Base-by-base conservation (phyloP, 2,329 filamentous ascomycete species). In the Ilyonectria destructans region DNA sequence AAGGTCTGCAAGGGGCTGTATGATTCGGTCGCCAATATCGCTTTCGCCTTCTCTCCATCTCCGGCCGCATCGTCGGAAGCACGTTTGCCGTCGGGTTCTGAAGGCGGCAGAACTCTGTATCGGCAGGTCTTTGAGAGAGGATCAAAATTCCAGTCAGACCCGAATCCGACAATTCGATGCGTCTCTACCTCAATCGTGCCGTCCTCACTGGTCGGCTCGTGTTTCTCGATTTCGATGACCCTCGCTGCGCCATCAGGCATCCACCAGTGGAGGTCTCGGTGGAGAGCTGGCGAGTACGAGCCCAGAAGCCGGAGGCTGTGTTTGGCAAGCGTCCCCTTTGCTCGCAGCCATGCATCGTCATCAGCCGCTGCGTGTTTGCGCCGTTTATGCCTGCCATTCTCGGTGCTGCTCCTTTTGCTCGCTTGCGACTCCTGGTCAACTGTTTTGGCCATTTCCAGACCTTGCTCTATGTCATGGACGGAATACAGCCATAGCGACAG, bases 401-500 rank as follows among this genome's bases (percentile, higher is more conserved):
- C 10, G 13, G 6, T 48, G 45, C 45, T 10, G 15, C 29, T 21
- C n/a, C n/a, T 48, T 12, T 48, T 8, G 29, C 9, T 31, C 29
- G 29, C 19, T 17, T 23, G 2, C 33, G 23, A 8, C 12, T 55
- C 35, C 23, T 31, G n/a, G 17, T 48, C 29, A n/a, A 40, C 15
- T 10, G 8, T 33, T 2, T 12, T 23, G 21, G 35, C 35, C 5
- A 7, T 10, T 37, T 13, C 35, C 35, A 37, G 10, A 37, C 35
- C 35, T 37, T 40, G 23, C 29, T 56, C 33, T 58, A 68, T 29
- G 54, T 58, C n/a, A 23, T 51, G 21, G 17, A 73, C 68, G 6
- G 68, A 73, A 68, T 72, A 79, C 1, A 78, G 9, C 78, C 78
- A 80, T 4, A 80, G 55, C 1, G 78, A 80, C 8, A 80, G 61